Conservation (phyloP, 1,139 yeast genomes). For the Magnusiomyces clavatus region DNA sequence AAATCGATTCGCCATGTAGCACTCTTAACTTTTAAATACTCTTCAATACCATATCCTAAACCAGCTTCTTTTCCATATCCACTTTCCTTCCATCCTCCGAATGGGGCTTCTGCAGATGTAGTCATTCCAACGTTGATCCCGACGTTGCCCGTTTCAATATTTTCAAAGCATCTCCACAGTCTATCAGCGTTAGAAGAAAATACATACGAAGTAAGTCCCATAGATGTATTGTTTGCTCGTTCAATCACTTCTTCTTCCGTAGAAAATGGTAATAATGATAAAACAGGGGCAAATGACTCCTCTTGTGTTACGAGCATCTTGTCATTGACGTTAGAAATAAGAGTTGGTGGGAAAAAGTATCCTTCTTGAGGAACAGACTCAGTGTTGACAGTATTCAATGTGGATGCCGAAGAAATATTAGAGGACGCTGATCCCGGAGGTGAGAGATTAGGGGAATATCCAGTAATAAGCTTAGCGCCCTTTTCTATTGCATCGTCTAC, state of each 20-base stretch:
- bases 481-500: slow-evolving; percentile 55
- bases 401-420: background rate
- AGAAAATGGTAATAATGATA: slow-evolving; percentile 39
- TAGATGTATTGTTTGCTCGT: slow-evolving; percentile 51
- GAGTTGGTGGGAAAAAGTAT: slow-evolving; percentile 55
- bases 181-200: slow-evolving; percentile 52
- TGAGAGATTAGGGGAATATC: slow-evolving; percentile 41
- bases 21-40: slow-evolving; percentile 49
- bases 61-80: slow-evolving; percentile 61
- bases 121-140: slow-evolving; percentile 53
- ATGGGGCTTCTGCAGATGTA: slow-evolving; percentile 53
- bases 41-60: slow-evolving; percentile 52
- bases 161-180: slow-evolving; percentile 52
- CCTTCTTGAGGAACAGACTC: slow-evolving; percentile 6
- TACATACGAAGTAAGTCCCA: slow-evolving; percentile 60
- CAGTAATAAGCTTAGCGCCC: slow-evolving; percentile 51
- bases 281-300: slow-evolving; percentile 74
- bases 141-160: slow-evolving; percentile 55
- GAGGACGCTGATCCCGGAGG: slow-evolving; percentile 50
- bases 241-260: slow-evolving; percentile 54
- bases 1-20: slow-evolving; percentile 30
- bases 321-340: slow-evolving; percentile 50
- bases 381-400: background rate
- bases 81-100: slow-evolving; percentile 57
- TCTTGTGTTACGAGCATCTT: slow-evolving; percentile 52